Base-by-base conservation (phyloP, 2,329 filamentous ascomycete genomes). In the Arachnopeziza araneosa region DNA sequence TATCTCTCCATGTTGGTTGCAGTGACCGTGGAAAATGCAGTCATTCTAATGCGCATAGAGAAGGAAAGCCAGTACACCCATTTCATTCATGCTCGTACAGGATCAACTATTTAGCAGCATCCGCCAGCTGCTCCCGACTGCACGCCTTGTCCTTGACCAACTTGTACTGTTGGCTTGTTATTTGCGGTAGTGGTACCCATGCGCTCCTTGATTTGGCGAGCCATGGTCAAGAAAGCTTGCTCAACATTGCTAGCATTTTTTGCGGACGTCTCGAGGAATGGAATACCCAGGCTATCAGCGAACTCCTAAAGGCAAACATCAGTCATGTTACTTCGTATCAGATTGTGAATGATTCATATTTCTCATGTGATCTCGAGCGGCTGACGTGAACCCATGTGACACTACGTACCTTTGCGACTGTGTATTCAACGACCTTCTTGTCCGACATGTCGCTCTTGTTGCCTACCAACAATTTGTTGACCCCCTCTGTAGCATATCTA, bases 401-500 rank as follows among this genome's bases (percentile, higher is more conserved):
- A 57, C 66, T 53, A 72, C 83, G 63, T 81, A 97, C 95, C 91
- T 99, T 99, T 70, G 95, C 95, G 69, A 98, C 95, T 66, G 92
- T 96, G 85, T 99, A 99, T 78, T 99, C 95, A 64, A 99, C 95
- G 50, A 98, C 95, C 84, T 98, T 99, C 90, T 99, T 99, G 81
- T 99, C 95, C 62, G 93, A 87, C 92, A 99, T 98, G 90, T 99
- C 95, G 80, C 92, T 96, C 89, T 99, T 99, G 89, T 99, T 99
- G 74, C 95, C 95, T 65, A 99, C 93, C 64, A 99, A 87, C 68
- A 99, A 85, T 85, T 99, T 99, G 87, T 99, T 99, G 74, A 99
- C 95, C 68, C 95, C 95, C 80, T 99, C 95, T 69, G 95, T 99
- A 71, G 95, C 95, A 74, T 99, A 98, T 77, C 95, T 88, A 82